These are phyloP conservation scores for Aspergillus oerlinghausenensis DNA, from an alignment of 2,329 filamentous ascomycete species.

Conservation along the genomic window DNA sequence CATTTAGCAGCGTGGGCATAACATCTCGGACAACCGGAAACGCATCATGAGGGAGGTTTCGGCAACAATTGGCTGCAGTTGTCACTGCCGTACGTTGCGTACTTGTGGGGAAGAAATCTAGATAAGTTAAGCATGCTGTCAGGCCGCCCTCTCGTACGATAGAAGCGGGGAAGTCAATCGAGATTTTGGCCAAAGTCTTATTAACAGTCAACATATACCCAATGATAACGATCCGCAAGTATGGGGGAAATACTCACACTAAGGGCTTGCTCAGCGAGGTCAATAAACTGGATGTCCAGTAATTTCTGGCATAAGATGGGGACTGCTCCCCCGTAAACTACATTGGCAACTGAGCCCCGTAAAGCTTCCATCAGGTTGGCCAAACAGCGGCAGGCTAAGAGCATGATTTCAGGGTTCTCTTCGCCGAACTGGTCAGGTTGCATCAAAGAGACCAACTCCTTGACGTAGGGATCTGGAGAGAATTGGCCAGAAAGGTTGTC, in stretches of 20 bases:
- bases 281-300: conserved; percentile 93
- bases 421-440: conserved; percentile 81
- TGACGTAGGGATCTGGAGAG: conserved; percentile 88
- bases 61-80: conserved; percentile 95
- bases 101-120: conserved; percentile 96
- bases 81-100: conserved; percentile 96
- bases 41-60: conserved; percentile 90
- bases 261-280: conserved; percentile 91
- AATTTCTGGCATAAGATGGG: conserved; percentile 92
- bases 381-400: conserved; percentile 89
- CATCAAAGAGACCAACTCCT: conserved; percentile 89
- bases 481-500: conserved; percentile 95
- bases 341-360: conserved; percentile 85
- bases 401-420: conserved; percentile 95
- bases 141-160: conserved; percentile 95
- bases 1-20: conserved; percentile 91
- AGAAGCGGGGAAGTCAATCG: conserved; percentile 86
- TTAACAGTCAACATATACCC: conserved; percentile 3
- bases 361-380: conserved; percentile 98
- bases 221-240: neutral
- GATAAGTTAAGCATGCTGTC: conserved; percentile 89
- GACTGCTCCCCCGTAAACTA: conserved; percentile 95
- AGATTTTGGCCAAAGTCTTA: conserved; percentile 90
- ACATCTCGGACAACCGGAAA: conserved; percentile 89
- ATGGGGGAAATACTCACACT: conserved; percentile 52